Base-by-base conservation (phyloP, 1,284 basidiomycete species). In the Anthracocystis walkeri region DNA sequence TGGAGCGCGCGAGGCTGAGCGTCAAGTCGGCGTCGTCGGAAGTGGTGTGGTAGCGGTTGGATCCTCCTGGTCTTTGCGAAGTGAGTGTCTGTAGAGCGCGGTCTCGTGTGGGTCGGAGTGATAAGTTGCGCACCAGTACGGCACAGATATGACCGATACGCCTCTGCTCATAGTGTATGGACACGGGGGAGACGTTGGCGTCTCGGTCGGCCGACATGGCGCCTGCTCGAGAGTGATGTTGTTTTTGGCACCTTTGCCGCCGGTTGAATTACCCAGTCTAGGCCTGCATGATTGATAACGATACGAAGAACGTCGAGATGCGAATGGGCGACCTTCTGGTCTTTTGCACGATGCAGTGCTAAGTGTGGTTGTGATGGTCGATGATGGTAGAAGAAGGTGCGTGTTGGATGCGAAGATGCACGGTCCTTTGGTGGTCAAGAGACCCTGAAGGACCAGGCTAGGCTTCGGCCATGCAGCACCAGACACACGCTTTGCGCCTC, bases 1-100 rank as follows among this genome's bases (percentile, higher is more conserved):
- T 65, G 44, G 60, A 57, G 7, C 66, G 69, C 0, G 64, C 58
- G 31, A 75, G 57, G n/a, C 65, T 65, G 25, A 67, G 61, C 14
- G 68, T 66, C 12, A 75, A 55, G 31, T 75, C 73, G 21, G 73
- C 61, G 58, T 75, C 73, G 42, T 75, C 73, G 7, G 59, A 63
- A 27, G 67, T 75, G 21, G 60, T 71, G 64, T 67, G 67, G 33
- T 56, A 60, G 44, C 61, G 64, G 48, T 51, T 64, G 10, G 65
- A 66, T 16, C 56, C 55, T 18, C 65, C 71, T 7, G 61, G 57
- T 54, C 71, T 49, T 40, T 60, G 64, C 5, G 61, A 68, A 25
- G 65, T 60, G 35, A 74, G 65, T 27, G 71, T 68, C 23, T 74
- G 71, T 0, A 75, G 55, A 3, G 68, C 73, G 16, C 73, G 59